A percentile compares a stretch with the other conserved stretches of the same genome.
Evolutionary conservation across 306 rosid genomes (phyloP).

Genomic region (Canavalia gladiata): DNA sequence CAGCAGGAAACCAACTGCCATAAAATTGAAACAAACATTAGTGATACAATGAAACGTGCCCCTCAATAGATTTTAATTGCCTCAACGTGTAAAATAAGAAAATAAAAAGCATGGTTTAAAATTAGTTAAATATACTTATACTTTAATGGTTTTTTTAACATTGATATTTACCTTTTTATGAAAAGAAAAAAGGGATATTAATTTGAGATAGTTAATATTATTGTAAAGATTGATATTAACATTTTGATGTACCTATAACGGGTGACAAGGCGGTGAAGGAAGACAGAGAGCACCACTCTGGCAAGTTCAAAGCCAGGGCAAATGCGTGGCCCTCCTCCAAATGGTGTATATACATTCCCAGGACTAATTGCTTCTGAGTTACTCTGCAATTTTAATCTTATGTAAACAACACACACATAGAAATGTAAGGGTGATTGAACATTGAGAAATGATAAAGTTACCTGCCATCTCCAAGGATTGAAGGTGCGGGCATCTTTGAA

Average conservation of each 20-base stretch:
- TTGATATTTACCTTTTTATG: too few species aligned
- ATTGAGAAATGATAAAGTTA: not conserved
- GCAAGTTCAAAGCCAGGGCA: constrained; percentile 98
- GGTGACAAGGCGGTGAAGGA: constrained; percentile 88
- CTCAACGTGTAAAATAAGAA: not conserved
- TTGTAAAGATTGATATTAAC: not conserved
- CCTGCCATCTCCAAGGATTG: constrained; percentile 99
- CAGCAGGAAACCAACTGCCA: constrained; percentile 90
- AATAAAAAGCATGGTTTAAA: not conserved
- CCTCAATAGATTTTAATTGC: not conserved
- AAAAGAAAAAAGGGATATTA: too few species aligned
- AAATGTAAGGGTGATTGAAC: not conserved
- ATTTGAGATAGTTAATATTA: too few species aligned
- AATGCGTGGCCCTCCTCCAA: constrained; percentile 91
- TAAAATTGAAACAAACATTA: constrained; percentile 11
- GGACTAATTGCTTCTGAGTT: constrained; percentile 57
- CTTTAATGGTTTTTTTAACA: too few species aligned
- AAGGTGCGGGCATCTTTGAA: constrained; percentile 91
- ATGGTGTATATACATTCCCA: constrained; percentile 76
- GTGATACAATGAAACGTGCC: not conserved
- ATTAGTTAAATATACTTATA: too few species aligned
- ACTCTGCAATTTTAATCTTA: constrained; percentile 53
- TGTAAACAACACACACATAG: not conserved
- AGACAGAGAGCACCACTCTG: constrained; percentile 88
- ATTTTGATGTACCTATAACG: constrained; percentile 65